Evolutionary conservation across 805 yeast genomes (phyloP), one percentile per base, ranked within the genome.

Genomic region (Sungouiozyma ichnusensis): DNA sequence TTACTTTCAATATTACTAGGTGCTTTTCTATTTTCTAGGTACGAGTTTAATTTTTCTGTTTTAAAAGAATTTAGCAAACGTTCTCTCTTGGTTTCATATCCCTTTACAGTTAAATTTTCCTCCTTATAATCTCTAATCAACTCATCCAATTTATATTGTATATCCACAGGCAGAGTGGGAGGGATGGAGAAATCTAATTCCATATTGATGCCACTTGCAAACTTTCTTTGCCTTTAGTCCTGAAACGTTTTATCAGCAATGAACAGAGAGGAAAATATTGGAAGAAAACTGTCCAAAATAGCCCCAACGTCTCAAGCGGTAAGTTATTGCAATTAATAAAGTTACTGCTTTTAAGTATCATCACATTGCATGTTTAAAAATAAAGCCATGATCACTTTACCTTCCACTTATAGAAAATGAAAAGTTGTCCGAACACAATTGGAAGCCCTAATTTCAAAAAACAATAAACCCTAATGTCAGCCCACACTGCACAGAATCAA

Each of bases 51-150:
- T 27, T 33, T 14, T 27, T 19, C 31, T 6, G 13, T 20, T 9
- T 9, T 20, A 18, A 37, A 38, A 3, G 19, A 20, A 2, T 54
- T 54, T 20, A 62, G 34, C 3, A 62, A 15, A 20, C 48, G 50
- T 24, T 53, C 51, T 36, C 85, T 63, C 46, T 77, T 80, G 50
- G 74, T 79, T 35, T 68, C 65, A 55, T 79, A 83, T 2, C 92
- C 90, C 54, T 81, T 83, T 37, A 72, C 79, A 0, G 92, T 82
- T 43, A 83, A 64, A 44, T 79, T 79, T 1, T 86, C 90, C 31
- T 82, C 87, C 48, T 69, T 67, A 46, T 66, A 76, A 46, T 79
- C 85, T 8, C 62, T 53, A 13, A 67, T 65, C 20, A 78, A 63
- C 33, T 65, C 68, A 20, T 58, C 54, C 16, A 78, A 59, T 47